Conservation (phyloP, 768 basidiomycete species). For the Mycena amicta region DNA sequence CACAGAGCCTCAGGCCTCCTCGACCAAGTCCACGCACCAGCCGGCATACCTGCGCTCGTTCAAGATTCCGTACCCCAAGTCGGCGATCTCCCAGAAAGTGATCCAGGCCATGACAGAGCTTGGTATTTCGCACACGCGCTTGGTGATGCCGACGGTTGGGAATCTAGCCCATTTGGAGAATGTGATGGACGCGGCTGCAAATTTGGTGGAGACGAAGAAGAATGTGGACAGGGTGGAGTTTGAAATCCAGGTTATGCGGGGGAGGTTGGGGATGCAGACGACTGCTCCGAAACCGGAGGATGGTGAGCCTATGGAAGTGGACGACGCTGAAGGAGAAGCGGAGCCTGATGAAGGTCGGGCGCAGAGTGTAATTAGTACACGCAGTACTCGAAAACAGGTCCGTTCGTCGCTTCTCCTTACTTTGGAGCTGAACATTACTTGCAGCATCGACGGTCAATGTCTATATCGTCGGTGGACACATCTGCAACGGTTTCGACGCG, state of each 20-base stretch:
- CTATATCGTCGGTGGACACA: slow-evolving; percentile 77
- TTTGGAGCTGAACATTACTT: slow-evolving; percentile 7
- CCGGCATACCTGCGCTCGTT: slow-evolving; percentile 85
- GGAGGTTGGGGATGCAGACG: slow-evolving; percentile 52
- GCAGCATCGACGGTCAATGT: slow-evolving; percentile 66
- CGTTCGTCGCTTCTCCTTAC: slow-evolving; percentile 25
- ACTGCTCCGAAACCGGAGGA: slow-evolving; percentile 38
- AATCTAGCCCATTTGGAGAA: slow-evolving; percentile 76
- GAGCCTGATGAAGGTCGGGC: slow-evolving; percentile 57
- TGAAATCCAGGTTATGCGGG: slow-evolving; percentile 75
- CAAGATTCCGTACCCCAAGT: slow-evolving; percentile 81
- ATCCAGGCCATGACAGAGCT: slow-evolving; percentile 77
- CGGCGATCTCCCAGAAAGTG: slow-evolving; percentile 73
- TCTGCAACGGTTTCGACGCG: slow-evolving; percentile 52
- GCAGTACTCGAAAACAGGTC: slow-evolving; percentile 65
- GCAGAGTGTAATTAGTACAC: slow-evolving; percentile 64
- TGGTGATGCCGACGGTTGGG: slow-evolving; percentile 93
- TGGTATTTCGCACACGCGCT: slow-evolving; percentile 66
- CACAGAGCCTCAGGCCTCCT: slow-evolving; percentile 51
- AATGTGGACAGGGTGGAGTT: slow-evolving; percentile 83
- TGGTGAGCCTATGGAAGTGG: slow-evolving; percentile 51
- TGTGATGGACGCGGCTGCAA: slow-evolving; percentile 69
- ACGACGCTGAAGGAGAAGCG: slow-evolving; percentile 44
- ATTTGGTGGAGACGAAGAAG: slow-evolving; percentile 88
- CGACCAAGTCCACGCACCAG: slow-evolving; percentile 76